Conservation (phyloP, 768 basidiomycete species). For the Cyclocybe cylindracea region DNA sequence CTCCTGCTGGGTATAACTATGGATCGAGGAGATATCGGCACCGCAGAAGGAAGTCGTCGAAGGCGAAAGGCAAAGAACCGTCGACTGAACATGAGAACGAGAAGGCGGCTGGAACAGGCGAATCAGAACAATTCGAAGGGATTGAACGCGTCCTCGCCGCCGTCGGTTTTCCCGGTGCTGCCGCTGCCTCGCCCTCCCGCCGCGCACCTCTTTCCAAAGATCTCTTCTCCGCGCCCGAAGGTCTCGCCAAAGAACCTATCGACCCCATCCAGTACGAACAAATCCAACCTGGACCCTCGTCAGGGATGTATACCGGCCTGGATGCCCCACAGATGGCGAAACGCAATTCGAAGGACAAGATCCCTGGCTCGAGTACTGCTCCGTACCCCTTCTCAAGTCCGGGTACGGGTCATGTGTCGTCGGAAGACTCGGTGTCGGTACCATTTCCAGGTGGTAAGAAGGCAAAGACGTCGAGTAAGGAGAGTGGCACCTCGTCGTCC, state of each 20-base stretch:
- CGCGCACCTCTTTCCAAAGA: slow-evolving; percentile 63
- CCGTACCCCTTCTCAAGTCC: slow-evolving; percentile 75
- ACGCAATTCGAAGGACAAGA: slow-evolving; percentile 48
- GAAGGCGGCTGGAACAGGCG: slow-evolving; percentile 13
- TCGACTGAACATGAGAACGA: slow-evolving; percentile 9
- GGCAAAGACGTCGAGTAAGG: slow-evolving; percentile 20
- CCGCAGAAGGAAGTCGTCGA: slow-evolving; percentile 19
- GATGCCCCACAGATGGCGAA: slow-evolving; percentile 35
- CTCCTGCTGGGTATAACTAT: slow-evolving; percentile 17
- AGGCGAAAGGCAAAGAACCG: slow-evolving; percentile 30
- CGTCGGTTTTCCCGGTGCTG: slow-evolving; percentile 44
- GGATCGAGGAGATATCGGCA: slow-evolving; percentile 4
- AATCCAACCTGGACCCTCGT: slow-evolving; percentile 9
- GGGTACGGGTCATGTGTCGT: slow-evolving; percentile 57
- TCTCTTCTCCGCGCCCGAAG: slow-evolving; percentile 56
- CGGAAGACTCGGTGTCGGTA: slow-evolving; percentile 69
- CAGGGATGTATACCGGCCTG: slow-evolving; percentile 10
- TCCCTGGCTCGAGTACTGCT: slow-evolving; percentile 38
- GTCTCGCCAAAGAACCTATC: slow-evolving; percentile 1
- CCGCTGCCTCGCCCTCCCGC: slow-evolving; percentile 51
- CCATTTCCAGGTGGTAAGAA: slow-evolving; percentile 57
- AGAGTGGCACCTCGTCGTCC: slow-evolving; percentile 7
- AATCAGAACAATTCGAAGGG: slow-evolving; percentile 44
- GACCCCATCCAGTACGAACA: slow-evolving; percentile 11
- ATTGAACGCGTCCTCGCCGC: slow-evolving; percentile 62